Conservation (phyloP, 352 stramenopile species). For the Phytophthora agathidicida region DNA sequence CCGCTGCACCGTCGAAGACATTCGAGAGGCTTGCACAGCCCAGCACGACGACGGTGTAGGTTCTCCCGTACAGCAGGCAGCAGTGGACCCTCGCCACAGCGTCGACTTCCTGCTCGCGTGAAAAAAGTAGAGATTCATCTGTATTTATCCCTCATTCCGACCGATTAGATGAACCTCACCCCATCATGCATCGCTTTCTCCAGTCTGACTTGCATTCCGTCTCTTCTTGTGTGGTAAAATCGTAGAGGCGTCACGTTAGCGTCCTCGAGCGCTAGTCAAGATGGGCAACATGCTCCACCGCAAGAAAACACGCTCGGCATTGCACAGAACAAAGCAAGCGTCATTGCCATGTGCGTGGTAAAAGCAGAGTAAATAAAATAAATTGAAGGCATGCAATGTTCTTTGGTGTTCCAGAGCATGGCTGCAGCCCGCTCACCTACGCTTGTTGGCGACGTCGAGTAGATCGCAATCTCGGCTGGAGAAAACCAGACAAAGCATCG, state of each 20-base stretch:
- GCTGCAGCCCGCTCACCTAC: conserved; percentile 1
- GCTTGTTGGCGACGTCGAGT: conserved; percentile 8
- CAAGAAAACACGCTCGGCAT: neutral
- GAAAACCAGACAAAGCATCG: neutral
- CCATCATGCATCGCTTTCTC: conserved; percentile 20
- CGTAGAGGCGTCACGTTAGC: conserved; percentile 10
- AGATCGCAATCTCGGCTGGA: conserved; percentile 22
- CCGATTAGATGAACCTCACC: neutral
- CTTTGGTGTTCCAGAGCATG: neutral
- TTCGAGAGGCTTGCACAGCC: conserved; percentile 8
- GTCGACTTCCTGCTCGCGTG: conserved; percentile 54
- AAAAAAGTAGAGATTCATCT: conserved; percentile 19
- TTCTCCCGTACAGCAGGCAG: neutral
- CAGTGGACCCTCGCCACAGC: conserved; percentile 34
- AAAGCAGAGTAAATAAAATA: conserved; percentile 20
- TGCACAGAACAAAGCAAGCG: neutral
- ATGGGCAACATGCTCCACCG: conserved; percentile 19
- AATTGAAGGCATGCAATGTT: neutral
- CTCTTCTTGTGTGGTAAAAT: conserved; percentile 28
- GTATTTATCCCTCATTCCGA: conserved; percentile 29
- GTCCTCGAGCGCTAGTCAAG: conserved; percentile 16
- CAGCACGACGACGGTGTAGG: neutral
- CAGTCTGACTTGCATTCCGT: conserved; percentile 18
- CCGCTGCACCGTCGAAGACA: conserved; percentile 26
- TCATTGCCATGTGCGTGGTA: neutral